Evolutionary conservation across 2,329 filamentous ascomycete genomes (phyloP).

Genomic region (Sporothrix euskadiensis): DNA sequence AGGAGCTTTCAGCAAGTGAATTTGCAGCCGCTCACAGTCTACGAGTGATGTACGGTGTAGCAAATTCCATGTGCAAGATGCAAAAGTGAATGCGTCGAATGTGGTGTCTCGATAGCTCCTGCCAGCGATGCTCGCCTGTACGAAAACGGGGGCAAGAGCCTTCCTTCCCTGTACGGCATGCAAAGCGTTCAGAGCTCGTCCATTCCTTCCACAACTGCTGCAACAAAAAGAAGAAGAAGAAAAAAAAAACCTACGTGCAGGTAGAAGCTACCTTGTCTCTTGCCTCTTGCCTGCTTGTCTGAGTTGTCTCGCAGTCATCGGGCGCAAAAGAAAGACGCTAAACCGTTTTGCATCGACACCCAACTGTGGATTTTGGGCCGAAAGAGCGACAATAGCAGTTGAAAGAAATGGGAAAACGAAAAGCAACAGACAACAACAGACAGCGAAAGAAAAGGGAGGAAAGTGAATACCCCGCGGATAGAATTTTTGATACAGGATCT

Average conservation of each 20-base stretch:
- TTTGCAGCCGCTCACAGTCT: background rate
- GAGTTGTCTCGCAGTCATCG: background rate
- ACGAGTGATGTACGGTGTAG: background rate
- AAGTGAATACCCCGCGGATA: background rate
- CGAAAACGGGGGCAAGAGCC: background rate
- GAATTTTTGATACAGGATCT: background rate
- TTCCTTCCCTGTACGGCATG: conserved; percentile 10
- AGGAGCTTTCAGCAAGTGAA: background rate
- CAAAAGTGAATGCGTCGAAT: background rate
- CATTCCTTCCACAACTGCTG: conserved; percentile 3
- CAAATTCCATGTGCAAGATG: no score
- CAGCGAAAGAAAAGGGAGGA: background rate
- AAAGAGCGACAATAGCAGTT: background rate
- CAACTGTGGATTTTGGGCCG: conserved; percentile 28
- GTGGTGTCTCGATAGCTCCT: background rate
- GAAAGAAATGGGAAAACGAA: background rate
- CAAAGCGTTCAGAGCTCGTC: background rate
- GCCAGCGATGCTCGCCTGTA: background rate
- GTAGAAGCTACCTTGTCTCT: background rate
- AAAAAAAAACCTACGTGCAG: background rate
- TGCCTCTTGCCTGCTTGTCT: background rate
- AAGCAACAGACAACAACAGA: background rate
- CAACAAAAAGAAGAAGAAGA: no score
- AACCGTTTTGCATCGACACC: conserved; percentile 23
- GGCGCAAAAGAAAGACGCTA: background rate